These are phyloP conservation scores for Syncephalastrum contaminatum DNA, from an alignment of 371 early-diverging fungal species.

Conservation along the genomic window DNA sequence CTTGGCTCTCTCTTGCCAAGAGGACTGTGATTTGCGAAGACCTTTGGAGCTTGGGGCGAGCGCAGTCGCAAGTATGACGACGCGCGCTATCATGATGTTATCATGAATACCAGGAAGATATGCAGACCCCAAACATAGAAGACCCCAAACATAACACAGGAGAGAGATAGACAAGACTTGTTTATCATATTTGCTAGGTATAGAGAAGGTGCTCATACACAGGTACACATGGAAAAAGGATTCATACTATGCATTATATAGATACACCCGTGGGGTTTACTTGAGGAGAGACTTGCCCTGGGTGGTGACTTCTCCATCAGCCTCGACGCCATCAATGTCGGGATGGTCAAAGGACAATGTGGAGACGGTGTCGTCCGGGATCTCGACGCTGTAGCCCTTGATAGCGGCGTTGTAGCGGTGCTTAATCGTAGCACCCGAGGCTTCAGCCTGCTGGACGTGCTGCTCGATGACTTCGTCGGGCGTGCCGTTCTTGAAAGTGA, in stretches of 20 bases:
- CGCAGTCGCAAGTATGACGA: too few relatives aligned
- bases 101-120: too few relatives aligned
- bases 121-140: too few relatives aligned
- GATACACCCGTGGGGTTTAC: background rate
- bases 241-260: background rate
- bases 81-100: too few relatives aligned
- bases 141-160: too few relatives aligned
- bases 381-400: constrained; percentile 47
- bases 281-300: constrained; percentile 29
- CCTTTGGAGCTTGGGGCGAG: too few relatives aligned
- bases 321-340: constrained; percentile 40
- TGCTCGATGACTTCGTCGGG: constrained; percentile 41
- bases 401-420: constrained; percentile 40
- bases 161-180: too few relatives aligned
- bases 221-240: too few relatives aligned
- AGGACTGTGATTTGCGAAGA: too few relatives aligned
- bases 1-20: too few relatives aligned
- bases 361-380: constrained; percentile 38
- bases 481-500: constrained; percentile 46
- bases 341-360: constrained; percentile 29
- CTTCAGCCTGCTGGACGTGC: constrained; percentile 32
- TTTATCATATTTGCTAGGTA: too few relatives aligned
- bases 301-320: constrained; percentile 56
- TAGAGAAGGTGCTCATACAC: too few relatives aligned
- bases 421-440: constrained; percentile 35